Conservation (phyloP, 2,329 filamentous ascomycete species). For the Leptographium galeiforme region DNA sequence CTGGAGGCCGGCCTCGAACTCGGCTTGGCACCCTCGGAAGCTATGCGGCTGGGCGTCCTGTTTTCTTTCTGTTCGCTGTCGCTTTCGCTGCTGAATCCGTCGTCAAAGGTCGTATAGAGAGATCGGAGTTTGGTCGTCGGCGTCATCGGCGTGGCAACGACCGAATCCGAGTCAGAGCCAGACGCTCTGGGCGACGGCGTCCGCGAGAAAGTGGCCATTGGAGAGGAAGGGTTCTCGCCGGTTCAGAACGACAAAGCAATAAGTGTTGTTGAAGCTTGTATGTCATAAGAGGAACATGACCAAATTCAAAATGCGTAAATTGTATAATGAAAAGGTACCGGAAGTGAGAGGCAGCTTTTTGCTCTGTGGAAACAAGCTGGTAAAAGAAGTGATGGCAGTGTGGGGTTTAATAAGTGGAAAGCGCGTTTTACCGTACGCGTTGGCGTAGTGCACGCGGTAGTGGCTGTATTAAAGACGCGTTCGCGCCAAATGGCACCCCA, state of each 20-base stretch:
- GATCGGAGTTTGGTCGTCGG: conserved; percentile 43
- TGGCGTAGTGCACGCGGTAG: not conserved
- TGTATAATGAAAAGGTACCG: no score
- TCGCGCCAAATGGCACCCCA: not conserved
- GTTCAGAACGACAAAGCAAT: not conserved
- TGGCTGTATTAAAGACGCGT: no score
- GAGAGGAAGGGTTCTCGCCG: no score
- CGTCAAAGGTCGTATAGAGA: conserved; percentile 17
- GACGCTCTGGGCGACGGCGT: conserved; percentile 24
- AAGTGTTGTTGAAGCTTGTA: not conserved
- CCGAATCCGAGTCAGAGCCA: conserved; percentile 24
- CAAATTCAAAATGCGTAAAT: no score
- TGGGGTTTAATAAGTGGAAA: not conserved
- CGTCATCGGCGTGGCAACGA: conserved; percentile 32
- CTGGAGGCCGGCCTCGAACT: not conserved
- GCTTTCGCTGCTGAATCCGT: not conserved
- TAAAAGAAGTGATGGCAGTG: not conserved
- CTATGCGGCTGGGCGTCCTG: not conserved
- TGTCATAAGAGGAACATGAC: not conserved
- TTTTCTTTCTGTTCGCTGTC: not conserved
- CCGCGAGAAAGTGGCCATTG: conserved; percentile 9
- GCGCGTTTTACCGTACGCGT: not conserved
- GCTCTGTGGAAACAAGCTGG: no score
- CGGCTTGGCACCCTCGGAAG: not conserved
- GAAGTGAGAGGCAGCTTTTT: no score